Evolutionary conservation across 176 grass and related monocot genomes (phyloP), one percentile per base, ranked within the genome.

Genomic region (Pontederia crassipes): DNA sequence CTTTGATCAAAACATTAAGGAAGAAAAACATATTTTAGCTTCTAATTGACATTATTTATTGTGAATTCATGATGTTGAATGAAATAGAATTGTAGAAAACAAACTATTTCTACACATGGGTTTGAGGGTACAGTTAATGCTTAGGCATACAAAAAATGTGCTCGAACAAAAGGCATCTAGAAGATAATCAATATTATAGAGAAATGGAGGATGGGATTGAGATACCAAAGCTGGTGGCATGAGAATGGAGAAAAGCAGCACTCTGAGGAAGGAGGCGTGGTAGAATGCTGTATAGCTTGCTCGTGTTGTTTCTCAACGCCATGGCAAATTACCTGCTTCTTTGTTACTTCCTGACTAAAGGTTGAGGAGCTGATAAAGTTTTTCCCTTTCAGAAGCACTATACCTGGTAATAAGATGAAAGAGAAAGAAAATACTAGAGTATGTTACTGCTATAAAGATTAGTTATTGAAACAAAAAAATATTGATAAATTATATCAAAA

Each of bases 221-320:
- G 15, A 46, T 62, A 62, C 59, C 59, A 16, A 62, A 62, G 32
- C 59, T 62, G 59, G 59, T 62, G 59, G 59, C 59, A 62, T 62
- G 59, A 16, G 59, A 62, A 46, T 62, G 59, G 10, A 62, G 59
- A 62, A 17, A 62, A 45, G 29, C 14, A 16, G 28, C 35, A 4
- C 32, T 45, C 6, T 40, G 59, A 17, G 59, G 59, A 9, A 46
- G 59, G 28, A 46, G 13, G 1, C 12, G n/a, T 40, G 16, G 35
- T 9, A 46, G 10, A 62, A 13, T 62, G 59, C 45, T 62, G 59
- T 28, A 28, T 62, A 62, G 59, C 45, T 62, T 62, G 59, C 5
- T 46, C 3, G 8, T 62, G 59, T 40, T 62, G 28, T 40, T 62
- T 62, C 8, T 13, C 28, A 46, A 45, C 45, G 59, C 59, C 59